Conservation (phyloP, 441 rosid species). For the Kokia cookei region DNA sequence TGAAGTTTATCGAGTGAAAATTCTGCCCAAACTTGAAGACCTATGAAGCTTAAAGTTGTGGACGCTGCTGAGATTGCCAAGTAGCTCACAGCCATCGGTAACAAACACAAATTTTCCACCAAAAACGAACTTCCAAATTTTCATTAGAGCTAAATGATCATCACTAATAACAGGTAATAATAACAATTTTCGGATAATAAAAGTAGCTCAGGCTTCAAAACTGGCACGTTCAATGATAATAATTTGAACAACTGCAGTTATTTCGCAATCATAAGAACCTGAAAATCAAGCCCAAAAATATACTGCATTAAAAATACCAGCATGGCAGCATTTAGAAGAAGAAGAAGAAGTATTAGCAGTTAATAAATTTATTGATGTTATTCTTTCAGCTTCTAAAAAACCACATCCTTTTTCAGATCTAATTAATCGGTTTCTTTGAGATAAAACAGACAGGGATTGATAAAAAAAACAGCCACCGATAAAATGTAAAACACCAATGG, state of each 20-base stretch:
- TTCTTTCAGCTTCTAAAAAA: neutral
- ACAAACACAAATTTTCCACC: slow-evolving; percentile 26
- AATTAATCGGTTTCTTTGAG: neutral
- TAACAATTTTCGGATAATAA: slow-evolving; percentile 1
- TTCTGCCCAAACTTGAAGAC: slow-evolving; percentile 74
- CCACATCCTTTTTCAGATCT: neutral
- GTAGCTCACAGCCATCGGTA: slow-evolving; percentile 65
- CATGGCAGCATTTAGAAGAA: neutral
- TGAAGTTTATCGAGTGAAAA: slow-evolving; percentile 51
- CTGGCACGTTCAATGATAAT: neutral
- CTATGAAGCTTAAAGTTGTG: slow-evolving; percentile 68
- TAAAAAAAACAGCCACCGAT: neutral
- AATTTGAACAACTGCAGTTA: neutral
- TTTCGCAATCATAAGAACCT: neutral
- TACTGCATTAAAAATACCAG: neutral
- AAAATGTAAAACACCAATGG: neutral
- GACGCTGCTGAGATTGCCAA: slow-evolving; percentile 56
- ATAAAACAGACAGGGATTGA: neutral
- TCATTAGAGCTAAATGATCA: slow-evolving; percentile 38
- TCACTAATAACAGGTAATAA: slow-evolving; percentile 16
- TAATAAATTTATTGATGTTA: neutral
- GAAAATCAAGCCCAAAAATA: neutral
- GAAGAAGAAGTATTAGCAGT: neutral
- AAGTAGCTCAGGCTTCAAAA: neutral
- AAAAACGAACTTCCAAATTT: slow-evolving; percentile 29